Conservation (phyloP, 2,329 filamentous ascomycete species). For the Teratosphaeria zuluensis region DNA sequence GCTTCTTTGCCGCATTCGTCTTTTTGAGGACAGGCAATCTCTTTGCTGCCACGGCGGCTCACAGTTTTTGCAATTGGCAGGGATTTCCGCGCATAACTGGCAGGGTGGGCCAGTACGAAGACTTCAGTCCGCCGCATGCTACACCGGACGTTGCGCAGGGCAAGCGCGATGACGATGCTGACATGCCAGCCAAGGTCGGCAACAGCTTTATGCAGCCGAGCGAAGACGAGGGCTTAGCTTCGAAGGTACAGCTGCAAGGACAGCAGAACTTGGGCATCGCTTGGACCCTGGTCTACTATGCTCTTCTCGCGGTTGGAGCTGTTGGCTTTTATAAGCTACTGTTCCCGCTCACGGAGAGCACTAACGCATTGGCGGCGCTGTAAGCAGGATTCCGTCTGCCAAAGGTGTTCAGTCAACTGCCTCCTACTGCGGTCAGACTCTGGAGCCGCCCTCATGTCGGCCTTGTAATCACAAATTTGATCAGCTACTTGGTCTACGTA, state of each 20-base stretch:
- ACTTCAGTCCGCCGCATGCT: slow-evolving; percentile 17
- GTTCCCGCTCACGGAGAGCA: slow-evolving; percentile 61
- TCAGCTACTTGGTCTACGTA: no score
- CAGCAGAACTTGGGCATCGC: slow-evolving; percentile 30
- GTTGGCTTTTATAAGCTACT: slow-evolving; percentile 61
- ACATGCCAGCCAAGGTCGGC: slow-evolving; percentile 7
- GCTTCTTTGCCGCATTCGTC: slow-evolving; percentile 83
- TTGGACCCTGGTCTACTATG: slow-evolving; percentile 75
- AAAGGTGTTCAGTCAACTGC: background rate
- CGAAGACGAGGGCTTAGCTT: slow-evolving; percentile 20
- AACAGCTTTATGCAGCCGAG: slow-evolving; percentile 9
- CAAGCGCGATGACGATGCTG: slow-evolving; percentile 15
- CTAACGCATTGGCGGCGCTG: slow-evolving; percentile 35
- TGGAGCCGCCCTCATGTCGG: no score
- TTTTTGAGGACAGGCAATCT: slow-evolving; percentile 79
- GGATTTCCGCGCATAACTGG: slow-evolving; percentile 84
- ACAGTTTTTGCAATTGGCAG: slow-evolving; percentile 87
- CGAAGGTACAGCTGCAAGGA: slow-evolving; percentile 10
- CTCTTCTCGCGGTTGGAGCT: slow-evolving; percentile 62
- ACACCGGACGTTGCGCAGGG: slow-evolving; percentile 22
- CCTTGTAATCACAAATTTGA: no score
- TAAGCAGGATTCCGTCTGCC: background rate
- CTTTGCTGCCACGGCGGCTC: slow-evolving; percentile 62
- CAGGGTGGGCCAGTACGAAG: slow-evolving; percentile 48
- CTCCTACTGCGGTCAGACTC: no score